These are phyloP conservation scores for Fusarium sp. DNA, from an alignment of 2,329 filamentous ascomycete species.

Conservation along the genomic window DNA sequence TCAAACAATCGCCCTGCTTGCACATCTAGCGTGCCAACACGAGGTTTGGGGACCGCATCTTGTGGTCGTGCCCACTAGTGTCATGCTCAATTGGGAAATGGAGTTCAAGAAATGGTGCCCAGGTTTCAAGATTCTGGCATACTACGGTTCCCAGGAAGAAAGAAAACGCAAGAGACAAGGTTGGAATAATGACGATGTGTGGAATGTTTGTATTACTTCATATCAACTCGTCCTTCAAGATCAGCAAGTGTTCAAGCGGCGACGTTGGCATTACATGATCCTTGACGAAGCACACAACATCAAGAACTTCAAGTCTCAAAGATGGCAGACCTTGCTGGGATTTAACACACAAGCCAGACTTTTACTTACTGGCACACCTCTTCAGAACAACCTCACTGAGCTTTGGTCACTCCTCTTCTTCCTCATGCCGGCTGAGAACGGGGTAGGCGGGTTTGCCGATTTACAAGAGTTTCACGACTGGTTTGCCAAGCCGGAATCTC, in stretches of 20 bases:
- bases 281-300: slow-evolving; percentile 99
- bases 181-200: slow-evolving; percentile 93
- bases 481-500: slow-evolving; percentile 94
- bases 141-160: slow-evolving; percentile 95
- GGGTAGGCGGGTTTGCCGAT: slow-evolving; percentile 90
- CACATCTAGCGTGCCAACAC: slow-evolving; percentile 90
- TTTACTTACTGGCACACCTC: slow-evolving; percentile 90
- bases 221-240: slow-evolving; percentile 97
- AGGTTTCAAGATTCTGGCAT: slow-evolving; percentile 97
- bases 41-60: slow-evolving; percentile 96
- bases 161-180: slow-evolving; percentile 90
- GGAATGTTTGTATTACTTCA: slow-evolving; percentile 98
- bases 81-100: slow-evolving; percentile 99
- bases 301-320: slow-evolving; percentile 98
- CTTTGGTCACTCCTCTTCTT: slow-evolving; percentile 98
- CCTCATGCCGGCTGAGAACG: slow-evolving; percentile 90
- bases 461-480: slow-evolving; percentile 96
- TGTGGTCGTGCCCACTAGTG: slow-evolving; percentile 95
- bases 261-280: slow-evolving; percentile 97
- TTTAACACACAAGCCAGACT: slow-evolving; percentile 92
- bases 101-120: slow-evolving; percentile 99
- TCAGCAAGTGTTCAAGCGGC: slow-evolving; percentile 90
- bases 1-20: slow-evolving; percentile 93
- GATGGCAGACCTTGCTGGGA: slow-evolving; percentile 94
- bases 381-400: slow-evolving; percentile 97